Base-by-base conservation (phyloP, 768 basidiomycete genomes). In the Collybiopsis luxurians region DNA sequence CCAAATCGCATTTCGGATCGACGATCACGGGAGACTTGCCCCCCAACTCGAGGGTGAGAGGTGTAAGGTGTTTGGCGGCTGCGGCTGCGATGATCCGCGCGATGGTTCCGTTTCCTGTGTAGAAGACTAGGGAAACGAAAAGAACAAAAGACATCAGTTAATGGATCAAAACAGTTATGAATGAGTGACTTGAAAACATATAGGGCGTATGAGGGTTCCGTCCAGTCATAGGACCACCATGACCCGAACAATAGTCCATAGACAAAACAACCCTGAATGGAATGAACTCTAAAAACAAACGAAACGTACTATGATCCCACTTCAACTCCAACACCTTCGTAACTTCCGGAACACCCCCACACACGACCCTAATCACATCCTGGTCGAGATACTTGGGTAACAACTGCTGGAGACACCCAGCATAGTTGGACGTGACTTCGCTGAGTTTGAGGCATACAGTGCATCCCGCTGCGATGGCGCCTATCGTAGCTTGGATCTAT, bases 401-500 rank as follows among this genome's bases (percentile, higher is more conserved):
- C 23, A 88, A 73, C 13, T 76, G 71, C 0, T 81, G 76, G 2
- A 91, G 60, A 3, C 88, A 75, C 2, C 70, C 62, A 0, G 83
- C 75, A 56, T 73, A 75, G 40, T 75, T 68, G 0, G 86, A 80
- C 0, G 75, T 67, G 46, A 82, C 64, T 63, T 92, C 90, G 7
- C 88, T 89, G 0, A 80, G 79, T 64, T 92, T 91, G 63, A 90
- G 45, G 9, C 84, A 76, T 0, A 77, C 79, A n/a, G 83, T 77
- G 62, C 86, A 88, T 0, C 90, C 90, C 0, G 89, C 88, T 0
- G 87, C 77, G 48, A 92, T 86, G 1, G 90, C 90, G 3, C 89
- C 89, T 49, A 80, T 74, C 21, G 87, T 70, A 2, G 88, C 87
- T 38, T 79, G 78, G 5, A 88, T 51, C 31, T 34, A 34, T 34